Evolutionary conservation across 1,284 basidiomycete species (phyloP), one percentile per base, ranked within the genome.

Genomic region (Pseudomicrostroma phylloplanum): DNA sequence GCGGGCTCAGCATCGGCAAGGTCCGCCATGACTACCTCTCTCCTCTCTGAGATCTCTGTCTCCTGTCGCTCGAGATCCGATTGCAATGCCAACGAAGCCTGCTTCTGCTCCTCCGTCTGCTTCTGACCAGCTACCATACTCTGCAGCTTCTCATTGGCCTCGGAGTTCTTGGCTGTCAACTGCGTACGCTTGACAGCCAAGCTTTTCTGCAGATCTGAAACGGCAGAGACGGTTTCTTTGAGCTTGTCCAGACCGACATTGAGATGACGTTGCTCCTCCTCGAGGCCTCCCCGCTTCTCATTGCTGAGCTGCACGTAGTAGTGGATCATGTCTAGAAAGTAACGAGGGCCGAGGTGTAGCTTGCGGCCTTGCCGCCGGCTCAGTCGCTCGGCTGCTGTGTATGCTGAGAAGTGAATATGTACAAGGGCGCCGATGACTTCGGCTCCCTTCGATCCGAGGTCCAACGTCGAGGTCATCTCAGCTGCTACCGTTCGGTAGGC

Each of bases 101-200:
- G 85, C 78, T 97, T 97, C 85, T 97, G 96, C 75, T 92, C 90
- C 79, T 99, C 96, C 1, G 96, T 96, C 77, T 96, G 91, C 78
- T 97, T 92, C 80, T 98, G 96, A 80, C 98, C 94, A 4, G 91
- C 85, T 21, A 99, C 92, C 96, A 99, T 99, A 67, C 91, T 90
- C 79, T 91, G 89, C 40, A 99, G 85, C 81, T 99, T 98, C 74
- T 92, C 90, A 79, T 98, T 97, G 8, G 96, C 96, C 80, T 98
- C 91, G 1, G 85, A 86, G 70, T 96, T 86, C 82, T 98, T 99
- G 30, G 89, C 88, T 79, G 93, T 87, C 42, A 99, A 85, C 76
- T 98, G 92, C 1, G 88, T 86, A 36, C 91, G 88, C 81, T 99
- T 98, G 76, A 89, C 88, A 1, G 94, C 93, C 48, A 99, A 87